phyloP scores from a whole-genome alignment of 2,329 filamentous ascomycete genomes.

The Stylonectria norvegica region DNA sequence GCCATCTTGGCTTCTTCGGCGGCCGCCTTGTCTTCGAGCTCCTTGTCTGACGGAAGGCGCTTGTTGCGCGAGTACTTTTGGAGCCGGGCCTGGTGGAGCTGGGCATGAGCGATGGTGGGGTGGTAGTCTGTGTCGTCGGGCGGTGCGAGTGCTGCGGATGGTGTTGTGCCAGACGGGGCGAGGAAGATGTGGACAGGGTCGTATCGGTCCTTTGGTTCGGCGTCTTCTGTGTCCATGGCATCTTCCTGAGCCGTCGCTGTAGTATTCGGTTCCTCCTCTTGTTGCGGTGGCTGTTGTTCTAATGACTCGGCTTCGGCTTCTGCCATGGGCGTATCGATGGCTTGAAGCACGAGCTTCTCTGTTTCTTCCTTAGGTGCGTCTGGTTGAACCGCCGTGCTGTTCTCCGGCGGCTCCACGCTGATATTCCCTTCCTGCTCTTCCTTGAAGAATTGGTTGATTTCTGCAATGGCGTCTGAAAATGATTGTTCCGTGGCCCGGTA shows the following conservation, averaged over 20 bases:
- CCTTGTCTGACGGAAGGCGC: conserved; percentile 76
- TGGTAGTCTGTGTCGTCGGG: conserved; percentile 73
- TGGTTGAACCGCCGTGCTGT: conserved; percentile 6
- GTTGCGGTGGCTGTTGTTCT: conserved; percentile 4
- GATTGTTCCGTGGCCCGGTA: conserved; percentile 76
- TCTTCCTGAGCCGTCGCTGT: conserved; percentile 14
- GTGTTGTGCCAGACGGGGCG: conserved; percentile 70
- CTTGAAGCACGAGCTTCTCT: conserved; percentile 9
- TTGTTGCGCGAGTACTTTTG: conserved; percentile 63
- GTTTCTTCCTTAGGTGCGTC: conserved; percentile 11
- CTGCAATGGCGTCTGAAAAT: conserved; percentile 77
- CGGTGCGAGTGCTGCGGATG: conserved; percentile 65
- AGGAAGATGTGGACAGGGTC: conserved; percentile 69
- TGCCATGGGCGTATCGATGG: conserved; percentile 22
- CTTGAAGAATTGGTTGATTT: conserved; percentile 75
- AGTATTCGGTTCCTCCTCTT: conserved; percentile 9
- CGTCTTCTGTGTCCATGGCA: conserved; percentile 21
- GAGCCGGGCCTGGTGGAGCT: conserved; percentile 68
- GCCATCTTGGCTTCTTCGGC: conserved; percentile 64
- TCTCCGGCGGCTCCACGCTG: conserved; percentile 5
- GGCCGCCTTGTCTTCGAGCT: conserved; percentile 67
- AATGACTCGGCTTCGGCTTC: conserved; percentile 8
- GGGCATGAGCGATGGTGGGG: conserved; percentile 72
- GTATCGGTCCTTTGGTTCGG: conserved; percentile 33
- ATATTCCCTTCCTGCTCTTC: conserved; percentile 33